phyloP scores from a whole-genome alignment of 2,329 filamentous ascomycete genomes.

The Akanthomyces dipterigenus region DNA sequence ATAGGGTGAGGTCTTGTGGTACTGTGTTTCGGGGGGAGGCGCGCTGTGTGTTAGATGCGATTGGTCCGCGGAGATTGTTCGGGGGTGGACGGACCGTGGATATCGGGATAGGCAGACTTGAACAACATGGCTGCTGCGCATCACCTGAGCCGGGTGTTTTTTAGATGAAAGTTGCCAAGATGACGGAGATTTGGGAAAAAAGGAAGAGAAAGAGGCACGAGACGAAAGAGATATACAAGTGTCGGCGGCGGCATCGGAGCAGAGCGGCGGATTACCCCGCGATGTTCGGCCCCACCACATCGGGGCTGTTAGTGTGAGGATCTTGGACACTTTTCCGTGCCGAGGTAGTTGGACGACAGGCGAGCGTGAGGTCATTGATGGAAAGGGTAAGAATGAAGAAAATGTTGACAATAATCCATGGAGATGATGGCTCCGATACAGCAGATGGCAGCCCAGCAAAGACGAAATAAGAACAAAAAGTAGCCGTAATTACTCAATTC shows the following conservation, averaged over 20 bases:
- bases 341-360: background rate
- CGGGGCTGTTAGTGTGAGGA: background rate
- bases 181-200: too few species aligned
- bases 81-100: constrained; percentile 1
- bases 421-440: too few species aligned
- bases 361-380: too few species aligned
- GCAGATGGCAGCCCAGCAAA: too few species aligned
- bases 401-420: too few species aligned
- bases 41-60: background rate
- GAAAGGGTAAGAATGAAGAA: too few species aligned
- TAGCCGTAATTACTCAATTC: too few species aligned
- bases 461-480: too few species aligned
- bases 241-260: background rate
- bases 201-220: background rate
- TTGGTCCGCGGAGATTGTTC: background rate
- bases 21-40: background rate
- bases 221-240: background rate
- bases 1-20: constrained; percentile 2
- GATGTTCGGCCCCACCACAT: constrained; percentile 2
- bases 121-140: constrained; percentile 1
- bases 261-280: constrained; percentile 3
- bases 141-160: too few species aligned
- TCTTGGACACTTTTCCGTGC: background rate
- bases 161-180: too few species aligned
- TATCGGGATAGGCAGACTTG: constrained; percentile 9